These are phyloP conservation scores for Trypanosoma platydactyli DNA, from an alignment of 208 protist genomes.

Conservation along the genomic window DNA sequence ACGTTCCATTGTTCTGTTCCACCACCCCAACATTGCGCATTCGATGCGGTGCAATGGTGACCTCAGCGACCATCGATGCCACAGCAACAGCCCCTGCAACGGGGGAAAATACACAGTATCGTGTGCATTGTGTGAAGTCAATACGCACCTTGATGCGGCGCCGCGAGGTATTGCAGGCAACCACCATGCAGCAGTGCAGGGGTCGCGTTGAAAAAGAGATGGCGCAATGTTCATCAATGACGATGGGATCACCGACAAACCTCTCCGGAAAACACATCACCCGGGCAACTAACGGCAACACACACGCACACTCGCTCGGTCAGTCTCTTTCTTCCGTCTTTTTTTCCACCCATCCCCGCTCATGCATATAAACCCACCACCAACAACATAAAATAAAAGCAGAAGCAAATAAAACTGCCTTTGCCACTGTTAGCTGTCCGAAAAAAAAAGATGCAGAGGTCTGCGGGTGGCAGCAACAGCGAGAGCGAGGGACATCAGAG, in stretches of 20 bases:
- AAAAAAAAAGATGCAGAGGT: no score
- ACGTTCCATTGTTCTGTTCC: slow-evolving; percentile 4
- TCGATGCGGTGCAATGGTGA: slow-evolving; percentile 12
- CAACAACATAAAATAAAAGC: no score
- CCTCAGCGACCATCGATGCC: slow-evolving; percentile 7
- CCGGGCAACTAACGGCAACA: background rate
- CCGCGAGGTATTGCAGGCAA: background rate
- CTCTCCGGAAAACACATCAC: slow-evolving; percentile 15
- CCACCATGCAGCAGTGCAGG: background rate
- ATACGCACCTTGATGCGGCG: slow-evolving; percentile 12
- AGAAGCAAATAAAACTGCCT: no score
- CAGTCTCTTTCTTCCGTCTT: no score
- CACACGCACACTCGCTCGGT: no score
- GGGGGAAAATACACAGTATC: slow-evolving; percentile 14
- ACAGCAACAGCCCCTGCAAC: background rate
- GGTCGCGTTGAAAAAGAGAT: slow-evolving; percentile 11
- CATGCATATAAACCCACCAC: no score
- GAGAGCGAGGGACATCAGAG: no score
- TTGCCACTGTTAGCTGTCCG: no score
- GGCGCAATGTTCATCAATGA: slow-evolving; percentile 12
- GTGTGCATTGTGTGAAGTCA: slow-evolving; percentile 5
- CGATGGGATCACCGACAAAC: slow-evolving; percentile 11
- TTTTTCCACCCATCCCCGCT: no score
- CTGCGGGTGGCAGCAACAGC: no score
- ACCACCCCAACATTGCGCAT: slow-evolving; percentile 7